A percentile compares a stretch with the other conserved stretches of the same genome.
Evolutionary conservation across 192 early-diverging fungal genomes (phyloP).

Genomic region (Backusella australiensis): DNA sequence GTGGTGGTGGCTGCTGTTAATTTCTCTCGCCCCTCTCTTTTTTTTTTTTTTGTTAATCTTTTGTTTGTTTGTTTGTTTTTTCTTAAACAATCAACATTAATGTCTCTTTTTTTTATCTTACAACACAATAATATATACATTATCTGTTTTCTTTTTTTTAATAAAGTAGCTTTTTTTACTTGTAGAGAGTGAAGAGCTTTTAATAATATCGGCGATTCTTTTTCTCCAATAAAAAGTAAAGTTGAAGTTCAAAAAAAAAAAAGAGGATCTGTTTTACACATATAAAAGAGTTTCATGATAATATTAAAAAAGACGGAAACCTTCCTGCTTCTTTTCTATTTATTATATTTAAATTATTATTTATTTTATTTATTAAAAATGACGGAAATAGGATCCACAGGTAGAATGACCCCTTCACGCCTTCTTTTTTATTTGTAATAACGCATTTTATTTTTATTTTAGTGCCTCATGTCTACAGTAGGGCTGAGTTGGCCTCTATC

Average conservation of each 20-base stretch:
- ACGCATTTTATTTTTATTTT: not conserved
- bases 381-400: not conserved
- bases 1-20: conserved; percentile 62
- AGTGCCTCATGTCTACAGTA: conserved; percentile 17
- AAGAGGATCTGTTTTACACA: not conserved
- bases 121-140: not conserved
- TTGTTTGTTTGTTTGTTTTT: not conserved
- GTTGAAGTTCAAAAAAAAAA: not conserved
- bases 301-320: not conserved
- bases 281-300: not conserved
- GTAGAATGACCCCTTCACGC: not conserved
- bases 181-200: not conserved
- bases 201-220: not conserved
- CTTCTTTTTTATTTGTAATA: not conserved
- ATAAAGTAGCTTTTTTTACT: not conserved
- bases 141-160: not conserved
- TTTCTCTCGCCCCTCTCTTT: not conserved
- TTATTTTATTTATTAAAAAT: not conserved
- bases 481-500: conserved; percentile 15
- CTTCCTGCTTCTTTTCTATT: not conserved
- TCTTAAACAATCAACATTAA: not conserved
- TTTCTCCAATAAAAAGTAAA: not conserved
- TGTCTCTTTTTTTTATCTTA: not conserved
- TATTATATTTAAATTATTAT: not conserved
- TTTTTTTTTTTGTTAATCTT: not conserved